Percentiles rank a stretch among this genome's conserved stretches.
These are phyloP conservation scores for Mitragyna speciosa DNA, from an alignment of 257 asterid species.

Conservation along the genomic window DNA sequence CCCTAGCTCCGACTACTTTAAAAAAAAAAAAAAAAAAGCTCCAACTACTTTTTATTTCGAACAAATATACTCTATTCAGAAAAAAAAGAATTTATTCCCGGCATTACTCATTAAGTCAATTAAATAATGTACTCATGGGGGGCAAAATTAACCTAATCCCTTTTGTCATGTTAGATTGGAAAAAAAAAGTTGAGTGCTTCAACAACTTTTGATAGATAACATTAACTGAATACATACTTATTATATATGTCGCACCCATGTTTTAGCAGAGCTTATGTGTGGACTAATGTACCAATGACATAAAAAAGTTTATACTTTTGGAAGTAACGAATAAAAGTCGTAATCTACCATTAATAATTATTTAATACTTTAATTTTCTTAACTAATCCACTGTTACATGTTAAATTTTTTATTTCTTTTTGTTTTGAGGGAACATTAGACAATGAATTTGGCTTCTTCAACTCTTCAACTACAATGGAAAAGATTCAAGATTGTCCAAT, in stretches of 20 bases:
- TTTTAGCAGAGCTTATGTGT: too few relatives aligned
- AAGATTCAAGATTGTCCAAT: too few relatives aligned
- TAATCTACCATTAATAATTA: too few relatives aligned
- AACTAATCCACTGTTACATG: not conserved
- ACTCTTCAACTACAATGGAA: not conserved
- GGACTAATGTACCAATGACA: too few relatives aligned
- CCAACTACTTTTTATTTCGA: not conserved
- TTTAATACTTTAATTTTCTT: not conserved
- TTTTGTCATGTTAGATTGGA: too few relatives aligned
- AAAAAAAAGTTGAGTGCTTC: not conserved
- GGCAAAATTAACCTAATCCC: too few relatives aligned
- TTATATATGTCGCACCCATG: not conserved
- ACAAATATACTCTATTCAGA: not conserved
- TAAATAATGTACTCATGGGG: not conserved
- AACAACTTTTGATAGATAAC: not conserved
- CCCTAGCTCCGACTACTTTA: too few relatives aligned
- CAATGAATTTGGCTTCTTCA: not conserved
- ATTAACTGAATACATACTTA: not conserved
- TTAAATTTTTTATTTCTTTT: not conserved
- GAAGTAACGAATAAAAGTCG: too few relatives aligned
- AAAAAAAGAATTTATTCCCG: not conserved
- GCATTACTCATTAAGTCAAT: not conserved
- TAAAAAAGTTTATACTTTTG: too few relatives aligned
- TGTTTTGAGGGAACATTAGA: not conserved
- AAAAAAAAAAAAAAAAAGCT: too few relatives aligned